A percentile compares a stretch with the other conserved stretches of the same genome.
Conservation (phyloP, 2,329 filamentous ascomycete genomes). For the Orbilia ellipsospora region DNA sequence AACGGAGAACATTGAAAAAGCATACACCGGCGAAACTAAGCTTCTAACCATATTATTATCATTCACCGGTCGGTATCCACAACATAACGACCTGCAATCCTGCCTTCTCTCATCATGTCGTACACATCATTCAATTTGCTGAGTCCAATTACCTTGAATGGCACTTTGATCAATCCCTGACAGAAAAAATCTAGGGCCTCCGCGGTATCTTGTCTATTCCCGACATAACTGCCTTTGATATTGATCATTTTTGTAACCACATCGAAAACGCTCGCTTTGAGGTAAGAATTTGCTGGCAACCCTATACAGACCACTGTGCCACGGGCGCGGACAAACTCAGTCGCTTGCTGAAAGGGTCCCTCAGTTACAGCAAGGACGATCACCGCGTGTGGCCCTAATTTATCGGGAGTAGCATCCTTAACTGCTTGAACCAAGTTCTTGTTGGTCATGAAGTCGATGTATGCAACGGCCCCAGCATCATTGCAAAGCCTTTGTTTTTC, state of each 20-base stretch:
- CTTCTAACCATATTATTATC: no score
- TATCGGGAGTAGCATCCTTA: constrained; percentile 80
- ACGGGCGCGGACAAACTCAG: constrained; percentile 83
- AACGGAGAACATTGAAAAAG: no score
- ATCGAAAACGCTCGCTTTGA: constrained; percentile 87
- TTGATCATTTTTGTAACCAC: constrained; percentile 89
- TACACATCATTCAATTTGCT: constrained; percentile 76
- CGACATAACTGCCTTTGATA: constrained; percentile 94
- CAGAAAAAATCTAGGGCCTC: constrained; percentile 93
- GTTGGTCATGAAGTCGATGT: constrained; percentile 81
- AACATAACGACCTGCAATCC: constrained; percentile 82
- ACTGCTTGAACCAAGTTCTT: constrained; percentile 86
- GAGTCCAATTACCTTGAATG: constrained; percentile 85
- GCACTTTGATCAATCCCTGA: constrained; percentile 85
- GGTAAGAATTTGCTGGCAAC: constrained; percentile 80
- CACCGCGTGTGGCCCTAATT: constrained; percentile 86
- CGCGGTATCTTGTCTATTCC: constrained; percentile 85
- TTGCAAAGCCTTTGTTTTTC: constrained; percentile 80
- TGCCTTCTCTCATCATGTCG: constrained; percentile 69
- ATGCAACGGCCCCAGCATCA: constrained; percentile 76
- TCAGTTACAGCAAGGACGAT: constrained; percentile 86
- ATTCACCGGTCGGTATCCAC: no score
- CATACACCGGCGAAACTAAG: no score
- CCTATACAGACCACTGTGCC: constrained; percentile 90
- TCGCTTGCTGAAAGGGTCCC: constrained; percentile 95